Evolutionary conservation across 768 basidiomycete species (phyloP).

Genomic region (Suillus subluteus): DNA sequence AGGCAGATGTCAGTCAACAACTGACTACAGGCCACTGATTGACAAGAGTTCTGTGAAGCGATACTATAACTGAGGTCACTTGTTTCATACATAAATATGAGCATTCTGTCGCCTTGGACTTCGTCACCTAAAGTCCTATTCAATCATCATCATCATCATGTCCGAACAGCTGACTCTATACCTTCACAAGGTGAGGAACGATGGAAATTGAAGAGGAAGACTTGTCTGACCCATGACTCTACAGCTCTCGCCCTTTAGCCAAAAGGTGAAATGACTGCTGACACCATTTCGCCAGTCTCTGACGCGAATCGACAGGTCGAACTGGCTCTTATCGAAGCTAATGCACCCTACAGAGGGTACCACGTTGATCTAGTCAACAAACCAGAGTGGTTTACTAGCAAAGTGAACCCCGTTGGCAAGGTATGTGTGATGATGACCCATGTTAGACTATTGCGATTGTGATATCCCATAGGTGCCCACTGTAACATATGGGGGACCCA

Average conservation of each 20-base stretch:
- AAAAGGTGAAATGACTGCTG: slow-evolving; percentile 41
- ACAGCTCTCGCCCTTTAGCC: slow-evolving; percentile 59
- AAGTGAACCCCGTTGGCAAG: slow-evolving; percentile 65
- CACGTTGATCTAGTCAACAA: slow-evolving; percentile 64
- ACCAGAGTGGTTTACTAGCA: slow-evolving; percentile 64
- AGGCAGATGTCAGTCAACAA: background rate
- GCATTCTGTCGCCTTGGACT: background rate
- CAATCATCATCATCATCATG: slow-evolving; percentile 15
- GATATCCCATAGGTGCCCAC: slow-evolving; percentile 50
- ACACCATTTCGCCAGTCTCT: background rate
- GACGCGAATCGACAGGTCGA: slow-evolving; percentile 41
- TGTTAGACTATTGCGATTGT: background rate
- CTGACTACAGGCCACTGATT: too few relatives aligned
- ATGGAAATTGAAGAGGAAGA: background rate
- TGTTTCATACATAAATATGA: background rate
- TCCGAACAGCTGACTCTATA: slow-evolving; percentile 44
- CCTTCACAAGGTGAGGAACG: slow-evolving; percentile 41
- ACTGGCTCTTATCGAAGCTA: slow-evolving; percentile 57
- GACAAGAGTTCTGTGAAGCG: too few relatives aligned
- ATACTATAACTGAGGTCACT: background rate
- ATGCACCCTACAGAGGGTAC: slow-evolving; percentile 47
- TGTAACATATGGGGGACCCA: slow-evolving; percentile 59
- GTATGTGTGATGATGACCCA: slow-evolving; percentile 31
- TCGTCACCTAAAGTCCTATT: background rate
- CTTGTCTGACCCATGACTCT: background rate